These are phyloP conservation scores for Candida sp. DNA, from an alignment of 1,139 yeast genomes.

Conservation along the genomic window DNA sequence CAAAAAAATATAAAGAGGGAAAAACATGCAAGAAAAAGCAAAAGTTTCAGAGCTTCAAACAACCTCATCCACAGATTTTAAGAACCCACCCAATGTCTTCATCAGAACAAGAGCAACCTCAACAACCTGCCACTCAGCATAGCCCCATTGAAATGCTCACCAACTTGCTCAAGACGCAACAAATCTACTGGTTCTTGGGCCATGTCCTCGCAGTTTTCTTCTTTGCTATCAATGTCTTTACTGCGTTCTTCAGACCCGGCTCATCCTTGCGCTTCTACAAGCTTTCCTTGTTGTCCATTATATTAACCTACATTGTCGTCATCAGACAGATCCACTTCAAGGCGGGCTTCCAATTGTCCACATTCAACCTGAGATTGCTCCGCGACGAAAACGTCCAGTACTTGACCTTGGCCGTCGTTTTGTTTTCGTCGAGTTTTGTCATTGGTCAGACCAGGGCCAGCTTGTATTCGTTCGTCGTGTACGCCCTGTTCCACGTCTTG, in stretches of 20 bases:
- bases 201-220: constrained; percentile 44
- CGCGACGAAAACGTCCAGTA: constrained; percentile 58
- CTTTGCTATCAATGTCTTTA: constrained; percentile 32
- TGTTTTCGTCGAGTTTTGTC: constrained; percentile 33
- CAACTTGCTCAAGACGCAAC: constrained; percentile 38
- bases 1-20: not conserved
- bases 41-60: not conserved
- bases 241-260: constrained; percentile 33
- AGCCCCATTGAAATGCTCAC: constrained; percentile 11
- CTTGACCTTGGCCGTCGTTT: constrained; percentile 42
- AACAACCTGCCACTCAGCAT: not conserved
- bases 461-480: constrained; percentile 57
- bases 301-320: constrained; percentile 51
- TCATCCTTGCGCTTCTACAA: constrained; percentile 37
- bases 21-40: too few species aligned
- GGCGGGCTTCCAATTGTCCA: constrained; percentile 16
- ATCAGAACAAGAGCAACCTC: constrained; percentile 4
- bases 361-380: constrained; percentile 19
- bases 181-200: constrained; percentile 59
- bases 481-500: constrained; percentile 59
- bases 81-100: constrained; percentile 3
- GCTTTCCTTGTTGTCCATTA: constrained; percentile 42
- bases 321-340: constrained; percentile 49
- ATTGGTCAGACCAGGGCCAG: constrained; percentile 40
- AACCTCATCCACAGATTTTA: not conserved